These are phyloP conservation scores for Angomonas desouzai DNA, from an alignment of 208 protist species.

Conservation along the genomic window DNA sequence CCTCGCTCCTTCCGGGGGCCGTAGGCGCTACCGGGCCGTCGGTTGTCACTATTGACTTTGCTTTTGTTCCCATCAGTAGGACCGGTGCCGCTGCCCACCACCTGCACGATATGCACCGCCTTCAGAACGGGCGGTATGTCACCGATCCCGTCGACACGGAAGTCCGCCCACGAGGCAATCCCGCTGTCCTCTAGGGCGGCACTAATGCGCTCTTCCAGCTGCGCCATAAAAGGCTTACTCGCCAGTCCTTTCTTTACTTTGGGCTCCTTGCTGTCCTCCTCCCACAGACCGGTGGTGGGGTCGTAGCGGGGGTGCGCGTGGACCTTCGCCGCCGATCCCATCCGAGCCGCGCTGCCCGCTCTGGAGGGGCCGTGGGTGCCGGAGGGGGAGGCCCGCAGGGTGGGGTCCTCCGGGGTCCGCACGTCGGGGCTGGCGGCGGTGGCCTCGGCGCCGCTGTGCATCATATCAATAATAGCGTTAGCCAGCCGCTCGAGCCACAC, in stretches of 20 bases:
- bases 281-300: constrained; percentile 3
- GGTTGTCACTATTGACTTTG: background rate
- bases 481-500: constrained; percentile 70
- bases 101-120: constrained; percentile 54
- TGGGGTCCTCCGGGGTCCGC: background rate
- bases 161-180: constrained; percentile 60
- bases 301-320: constrained; percentile 11
- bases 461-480: constrained; percentile 59
- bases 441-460: constrained; percentile 15
- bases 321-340: background rate
- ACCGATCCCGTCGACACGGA: constrained; percentile 61
- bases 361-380: background rate
- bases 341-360: background rate
- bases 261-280: constrained; percentile 1
- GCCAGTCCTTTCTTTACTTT: constrained; percentile 10
- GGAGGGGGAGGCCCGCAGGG: background rate
- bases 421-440: background rate
- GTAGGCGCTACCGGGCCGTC: background rate
- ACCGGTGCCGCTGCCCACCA: constrained; percentile 13
- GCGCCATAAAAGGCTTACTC: constrained; percentile 22
- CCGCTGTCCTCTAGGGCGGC: constrained; percentile 80
- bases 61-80: background rate
- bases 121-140: constrained; percentile 50
- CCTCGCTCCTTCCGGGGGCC: background rate
- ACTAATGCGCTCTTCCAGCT: constrained; percentile 69